Percentiles rank a stretch among this genome's conserved stretches.
phyloP scores from a whole-genome alignment of 164 flowering plant species.

The Aristolochia californica region DNA sequence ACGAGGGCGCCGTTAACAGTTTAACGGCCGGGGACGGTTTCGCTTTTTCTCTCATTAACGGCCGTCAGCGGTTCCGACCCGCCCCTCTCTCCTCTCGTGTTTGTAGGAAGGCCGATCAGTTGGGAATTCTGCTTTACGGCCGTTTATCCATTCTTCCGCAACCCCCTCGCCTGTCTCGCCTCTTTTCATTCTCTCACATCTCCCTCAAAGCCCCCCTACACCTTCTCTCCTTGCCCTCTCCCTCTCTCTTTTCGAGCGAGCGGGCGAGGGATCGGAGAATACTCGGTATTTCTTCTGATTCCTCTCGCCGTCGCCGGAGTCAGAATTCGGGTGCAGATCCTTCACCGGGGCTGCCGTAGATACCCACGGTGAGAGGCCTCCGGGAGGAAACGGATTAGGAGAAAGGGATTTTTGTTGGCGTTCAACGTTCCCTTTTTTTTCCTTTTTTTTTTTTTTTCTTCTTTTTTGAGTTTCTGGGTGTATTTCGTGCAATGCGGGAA shows the following conservation, averaged over 20 bases:
- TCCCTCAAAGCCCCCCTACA: too few relatives aligned
- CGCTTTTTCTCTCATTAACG: background rate
- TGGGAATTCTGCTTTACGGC: background rate
- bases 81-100: background rate
- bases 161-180: background rate
- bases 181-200: too few relatives aligned
- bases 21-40: background rate
- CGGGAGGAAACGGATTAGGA: background rate
- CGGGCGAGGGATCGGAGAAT: slow-evolving; percentile 6
- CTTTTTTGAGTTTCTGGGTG: background rate
- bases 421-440: background rate
- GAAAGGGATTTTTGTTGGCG: background rate
- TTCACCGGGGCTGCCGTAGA: background rate
- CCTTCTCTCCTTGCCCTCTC: too few relatives aligned
- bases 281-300: background rate
- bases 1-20: background rate
- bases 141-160: slow-evolving; percentile 4
- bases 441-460: background rate
- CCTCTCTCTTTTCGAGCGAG: too few relatives aligned
- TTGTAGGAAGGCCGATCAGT: background rate
- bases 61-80: too few relatives aligned
- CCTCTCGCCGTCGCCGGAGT: background rate
- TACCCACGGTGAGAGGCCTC: background rate
- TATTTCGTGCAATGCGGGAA: slow-evolving; percentile 71
- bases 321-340: slow-evolving; percentile 1